Conservation (phyloP, 2,329 filamentous ascomycete species). For the Nemania sp. region DNA sequence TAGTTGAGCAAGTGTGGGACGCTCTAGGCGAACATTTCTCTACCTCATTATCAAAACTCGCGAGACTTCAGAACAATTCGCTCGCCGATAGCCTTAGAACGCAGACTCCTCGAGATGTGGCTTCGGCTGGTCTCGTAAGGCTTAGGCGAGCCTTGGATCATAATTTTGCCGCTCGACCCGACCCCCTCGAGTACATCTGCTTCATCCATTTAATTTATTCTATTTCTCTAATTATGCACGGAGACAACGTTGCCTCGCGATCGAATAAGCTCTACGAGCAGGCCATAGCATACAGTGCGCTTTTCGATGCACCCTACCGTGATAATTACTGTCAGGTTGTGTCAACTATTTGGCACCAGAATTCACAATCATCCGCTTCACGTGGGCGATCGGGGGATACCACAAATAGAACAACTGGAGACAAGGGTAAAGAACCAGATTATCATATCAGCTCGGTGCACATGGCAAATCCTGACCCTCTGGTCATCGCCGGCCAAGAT, state of each 20-base stretch:
- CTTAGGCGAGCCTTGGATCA: slow-evolving; percentile 48
- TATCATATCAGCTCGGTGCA: slow-evolving; percentile 15
- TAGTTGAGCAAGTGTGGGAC: slow-evolving; percentile 51
- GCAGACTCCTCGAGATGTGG: slow-evolving; percentile 46
- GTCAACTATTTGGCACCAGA: slow-evolving; percentile 53
- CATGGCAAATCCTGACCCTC: slow-evolving; percentile 39
- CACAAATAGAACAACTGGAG: slow-evolving; percentile 32
- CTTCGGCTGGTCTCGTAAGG: slow-evolving; percentile 46
- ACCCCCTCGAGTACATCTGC: slow-evolving; percentile 52
- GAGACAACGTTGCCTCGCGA: slow-evolving; percentile 43
- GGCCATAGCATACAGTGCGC: slow-evolving; percentile 48
- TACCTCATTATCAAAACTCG: slow-evolving; percentile 49
- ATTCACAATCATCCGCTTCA: slow-evolving; percentile 35
- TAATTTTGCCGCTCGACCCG: slow-evolving; percentile 34
- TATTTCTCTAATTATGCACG: slow-evolving; percentile 51
- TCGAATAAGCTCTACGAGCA: slow-evolving; percentile 51
- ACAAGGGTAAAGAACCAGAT: slow-evolving; percentile 50
- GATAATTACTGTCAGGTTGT: slow-evolving; percentile 49
- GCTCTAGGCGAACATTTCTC: slow-evolving; percentile 51
- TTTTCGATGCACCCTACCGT: slow-evolving; percentile 44
- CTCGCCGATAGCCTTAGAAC: slow-evolving; percentile 47
- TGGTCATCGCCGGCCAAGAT: slow-evolving; percentile 48
- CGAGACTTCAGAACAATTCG: slow-evolving; percentile 44
- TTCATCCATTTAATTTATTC: slow-evolving; percentile 57
- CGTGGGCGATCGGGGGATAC: slow-evolving; percentile 21